Evolutionary conservation across 345 rosid genomes (phyloP).

Genomic region (Kandelia obovata): DNA sequence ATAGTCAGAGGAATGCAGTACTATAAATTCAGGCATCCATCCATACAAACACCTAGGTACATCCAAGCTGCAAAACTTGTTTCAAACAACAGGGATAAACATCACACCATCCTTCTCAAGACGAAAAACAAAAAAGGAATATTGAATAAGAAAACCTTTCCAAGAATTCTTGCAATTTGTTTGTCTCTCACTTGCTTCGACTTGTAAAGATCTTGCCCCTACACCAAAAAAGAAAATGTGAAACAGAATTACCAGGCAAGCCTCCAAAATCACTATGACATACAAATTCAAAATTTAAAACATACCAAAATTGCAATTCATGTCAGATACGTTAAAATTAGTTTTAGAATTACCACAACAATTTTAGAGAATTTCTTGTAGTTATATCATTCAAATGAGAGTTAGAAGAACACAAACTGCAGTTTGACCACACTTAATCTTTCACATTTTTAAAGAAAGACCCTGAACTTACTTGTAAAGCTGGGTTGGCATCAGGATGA

Average conservation of each 20-base stretch:
- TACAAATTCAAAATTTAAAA: too few species aligned
- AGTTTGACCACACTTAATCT: not conserved
- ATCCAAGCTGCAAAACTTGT: too few species aligned
- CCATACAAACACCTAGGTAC: too few species aligned
- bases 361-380: too few species aligned
- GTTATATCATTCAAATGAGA: not conserved
- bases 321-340: not conserved
- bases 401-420: not conserved
- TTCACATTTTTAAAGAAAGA: slow-evolving; percentile 3
- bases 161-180: slow-evolving; percentile 87
- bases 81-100: not conserved
- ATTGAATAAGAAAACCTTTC: slow-evolving; percentile 56
- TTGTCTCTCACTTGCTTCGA: slow-evolving; percentile 90
- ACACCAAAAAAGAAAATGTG: slow-evolving; percentile 1
- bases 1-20: not conserved
- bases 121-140: not conserved
- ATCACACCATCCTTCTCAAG: not conserved
- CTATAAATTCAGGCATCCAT: not conserved
- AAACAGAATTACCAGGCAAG: not conserved
- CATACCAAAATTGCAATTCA: not conserved
- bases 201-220: slow-evolving; percentile 81
- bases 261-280: not conserved
- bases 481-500: slow-evolving; percentile 99
- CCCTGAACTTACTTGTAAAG: slow-evolving; percentile 66
- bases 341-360: too few species aligned